These are phyloP conservation scores for Orbilia oligospora DNA, from an alignment of 2,329 filamentous ascomycete genomes.

Conservation along the genomic window DNA sequence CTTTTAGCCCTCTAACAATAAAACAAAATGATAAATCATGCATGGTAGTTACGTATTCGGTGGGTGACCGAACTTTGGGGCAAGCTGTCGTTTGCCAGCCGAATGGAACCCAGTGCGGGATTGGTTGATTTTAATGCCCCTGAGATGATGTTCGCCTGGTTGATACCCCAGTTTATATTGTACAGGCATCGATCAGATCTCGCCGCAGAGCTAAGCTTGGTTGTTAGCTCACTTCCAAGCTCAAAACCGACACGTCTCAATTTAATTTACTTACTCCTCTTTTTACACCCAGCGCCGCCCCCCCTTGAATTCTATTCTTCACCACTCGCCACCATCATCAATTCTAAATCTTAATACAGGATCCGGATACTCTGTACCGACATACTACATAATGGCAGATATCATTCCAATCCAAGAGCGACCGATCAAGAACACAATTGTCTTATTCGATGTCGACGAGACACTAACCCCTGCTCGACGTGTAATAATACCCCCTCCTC, in stretches of 20 bases:
- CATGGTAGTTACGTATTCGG: too few relatives aligned
- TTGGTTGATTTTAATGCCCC: neutral
- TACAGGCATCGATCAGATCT: constrained; percentile 20
- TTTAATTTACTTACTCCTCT: constrained; percentile 36
- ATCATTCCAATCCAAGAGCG: constrained; percentile 71
- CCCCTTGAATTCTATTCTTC: neutral
- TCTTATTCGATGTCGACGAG: constrained; percentile 95
- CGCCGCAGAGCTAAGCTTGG: constrained; percentile 18
- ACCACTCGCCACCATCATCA: neutral
- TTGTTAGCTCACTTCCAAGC: constrained; percentile 11
- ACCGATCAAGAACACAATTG: constrained; percentile 91
- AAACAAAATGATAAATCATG: too few relatives aligned
- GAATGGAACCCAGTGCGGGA: constrained; percentile 28
- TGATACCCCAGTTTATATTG: neutral
- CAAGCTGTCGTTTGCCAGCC: constrained; percentile 19
- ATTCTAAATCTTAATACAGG: neutral
- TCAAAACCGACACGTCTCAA: constrained; percentile 44
- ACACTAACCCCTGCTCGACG: constrained; percentile 87
- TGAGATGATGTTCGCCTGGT: constrained; percentile 1
- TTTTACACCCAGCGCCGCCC: neutral
- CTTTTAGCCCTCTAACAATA: neutral
- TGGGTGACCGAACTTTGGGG: constrained; percentile 13
- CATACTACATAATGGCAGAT: constrained; percentile 7
- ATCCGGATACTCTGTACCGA: neutral
- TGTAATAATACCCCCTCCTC: constrained; percentile 70